A percentile compares a stretch with the other conserved stretches of the same genome.
Conservation (phyloP, 1,284 basidiomycete species). For the Sanghuangporus baumii region DNA sequence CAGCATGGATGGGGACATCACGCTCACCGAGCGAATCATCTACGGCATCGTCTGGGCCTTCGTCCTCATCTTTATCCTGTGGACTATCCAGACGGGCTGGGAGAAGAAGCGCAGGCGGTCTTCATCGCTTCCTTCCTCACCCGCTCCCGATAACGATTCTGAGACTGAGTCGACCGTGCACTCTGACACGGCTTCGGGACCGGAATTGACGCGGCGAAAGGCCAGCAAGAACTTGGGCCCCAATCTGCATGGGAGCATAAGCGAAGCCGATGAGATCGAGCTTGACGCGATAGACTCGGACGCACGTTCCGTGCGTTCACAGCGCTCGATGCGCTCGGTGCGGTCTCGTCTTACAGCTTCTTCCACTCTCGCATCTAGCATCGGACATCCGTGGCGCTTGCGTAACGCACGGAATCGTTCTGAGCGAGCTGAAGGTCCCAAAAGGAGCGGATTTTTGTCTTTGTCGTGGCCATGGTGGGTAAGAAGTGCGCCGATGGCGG, state of each 20-base stretch:
- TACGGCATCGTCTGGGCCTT: slow-evolving; percentile 12
- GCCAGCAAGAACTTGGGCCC: neutral
- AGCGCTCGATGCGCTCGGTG: neutral
- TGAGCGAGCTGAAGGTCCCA: neutral
- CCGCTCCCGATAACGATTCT: neutral
- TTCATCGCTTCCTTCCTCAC: neutral
- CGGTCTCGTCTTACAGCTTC: neutral
- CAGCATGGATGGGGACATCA: neutral
- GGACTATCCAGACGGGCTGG: slow-evolving; percentile 14
- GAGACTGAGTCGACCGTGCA: too few species aligned
- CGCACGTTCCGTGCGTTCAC: neutral
- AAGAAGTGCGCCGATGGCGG: neutral
- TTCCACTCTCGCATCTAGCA: neutral
- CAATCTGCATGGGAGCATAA: neutral
- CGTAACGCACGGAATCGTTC: neutral
- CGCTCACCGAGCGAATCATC: neutral
- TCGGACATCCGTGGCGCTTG: neutral
- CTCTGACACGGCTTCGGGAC: neutral
- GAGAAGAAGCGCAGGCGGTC: neutral
- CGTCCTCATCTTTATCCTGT: slow-evolving; percentile 8
- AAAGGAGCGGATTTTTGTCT: neutral
- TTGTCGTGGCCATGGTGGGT: neutral
- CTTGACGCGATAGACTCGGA: neutral
- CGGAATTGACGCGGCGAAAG: neutral
- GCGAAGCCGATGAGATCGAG: too few species aligned